Evolutionary conservation across 768 basidiomycete genomes (phyloP).

Genomic region (Kwoniella europaea): DNA sequence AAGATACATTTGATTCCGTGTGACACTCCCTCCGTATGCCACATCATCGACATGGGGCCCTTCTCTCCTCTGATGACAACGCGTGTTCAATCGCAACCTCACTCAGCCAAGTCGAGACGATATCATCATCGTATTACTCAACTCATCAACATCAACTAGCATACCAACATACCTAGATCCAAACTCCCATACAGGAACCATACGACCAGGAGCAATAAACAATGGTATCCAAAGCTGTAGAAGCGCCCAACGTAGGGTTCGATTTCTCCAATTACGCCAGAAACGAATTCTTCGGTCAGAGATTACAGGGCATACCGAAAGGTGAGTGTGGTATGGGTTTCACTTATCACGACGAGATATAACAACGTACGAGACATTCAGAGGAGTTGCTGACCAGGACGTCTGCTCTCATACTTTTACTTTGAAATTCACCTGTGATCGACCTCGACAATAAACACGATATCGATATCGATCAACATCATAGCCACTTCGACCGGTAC

Average conservation of each 20-base stretch:
- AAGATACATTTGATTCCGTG: constrained; percentile 28
- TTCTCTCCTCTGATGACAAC: background rate
- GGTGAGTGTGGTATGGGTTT: constrained; percentile 30
- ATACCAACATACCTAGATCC: background rate
- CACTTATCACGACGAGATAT: too few species aligned
- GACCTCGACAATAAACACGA: background rate
- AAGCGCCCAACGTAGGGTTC: constrained; percentile 48
- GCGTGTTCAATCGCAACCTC: constrained; percentile 5
- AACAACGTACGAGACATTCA: too few species aligned
- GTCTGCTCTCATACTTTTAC: constrained; percentile 6
- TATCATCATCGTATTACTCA: background rate
- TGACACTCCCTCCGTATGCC: too few species aligned
- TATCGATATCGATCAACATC: constrained; percentile 10
- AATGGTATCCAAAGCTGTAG: constrained; percentile 40
- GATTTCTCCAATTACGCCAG: constrained; percentile 58
- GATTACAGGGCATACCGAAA: constrained; percentile 53
- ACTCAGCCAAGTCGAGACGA: background rate
- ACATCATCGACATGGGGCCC: background rate
- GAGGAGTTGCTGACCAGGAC: background rate
- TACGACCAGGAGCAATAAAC: background rate
- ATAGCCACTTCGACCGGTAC: constrained; percentile 70
- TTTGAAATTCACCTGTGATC: background rate
- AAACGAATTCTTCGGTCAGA: constrained; percentile 54
- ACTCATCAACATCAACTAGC: background rate
- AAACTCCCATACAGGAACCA: background rate